Evolutionary conservation across 2,329 filamentous ascomycete species (phyloP).

Genomic region (Ceratocystis lukuohia): DNA sequence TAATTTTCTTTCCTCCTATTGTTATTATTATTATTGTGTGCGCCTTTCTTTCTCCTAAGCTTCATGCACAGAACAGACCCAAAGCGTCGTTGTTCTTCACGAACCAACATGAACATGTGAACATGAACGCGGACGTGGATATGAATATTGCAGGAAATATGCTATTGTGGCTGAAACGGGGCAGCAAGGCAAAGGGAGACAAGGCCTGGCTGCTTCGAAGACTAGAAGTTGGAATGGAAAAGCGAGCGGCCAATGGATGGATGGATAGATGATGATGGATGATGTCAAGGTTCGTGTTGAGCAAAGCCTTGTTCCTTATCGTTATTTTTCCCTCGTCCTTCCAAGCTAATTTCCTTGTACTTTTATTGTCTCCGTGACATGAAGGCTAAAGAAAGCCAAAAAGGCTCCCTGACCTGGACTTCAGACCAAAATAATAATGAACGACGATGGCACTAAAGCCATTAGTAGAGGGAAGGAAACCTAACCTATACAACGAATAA

Average conservation of each 20-base stretch:
- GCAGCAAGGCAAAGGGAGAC: neutral
- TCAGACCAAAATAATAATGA: neutral
- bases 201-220: neutral
- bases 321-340: neutral
- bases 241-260: neutral
- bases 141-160: neutral
- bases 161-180: neutral
- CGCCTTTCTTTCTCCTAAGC: neutral
- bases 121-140: neutral
- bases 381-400: neutral
- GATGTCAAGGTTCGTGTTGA: neutral
- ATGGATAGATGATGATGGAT: neutral
- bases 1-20: neutral
- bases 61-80: slow-evolving; percentile 1
- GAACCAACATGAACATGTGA: neutral
- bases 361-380: neutral
- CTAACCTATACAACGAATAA: neutral
- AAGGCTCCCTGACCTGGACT: neutral
- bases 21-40: neutral
- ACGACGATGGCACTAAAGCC: neutral
- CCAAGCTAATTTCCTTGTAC: neutral
- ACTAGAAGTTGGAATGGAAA: neutral
- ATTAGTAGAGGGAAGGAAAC: neutral
- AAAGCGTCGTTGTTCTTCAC: neutral
- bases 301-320: neutral